These are phyloP conservation scores for Cymbopogon citratus DNA, from an alignment of 176 grass and related monocot species.

Conservation along the genomic window DNA sequence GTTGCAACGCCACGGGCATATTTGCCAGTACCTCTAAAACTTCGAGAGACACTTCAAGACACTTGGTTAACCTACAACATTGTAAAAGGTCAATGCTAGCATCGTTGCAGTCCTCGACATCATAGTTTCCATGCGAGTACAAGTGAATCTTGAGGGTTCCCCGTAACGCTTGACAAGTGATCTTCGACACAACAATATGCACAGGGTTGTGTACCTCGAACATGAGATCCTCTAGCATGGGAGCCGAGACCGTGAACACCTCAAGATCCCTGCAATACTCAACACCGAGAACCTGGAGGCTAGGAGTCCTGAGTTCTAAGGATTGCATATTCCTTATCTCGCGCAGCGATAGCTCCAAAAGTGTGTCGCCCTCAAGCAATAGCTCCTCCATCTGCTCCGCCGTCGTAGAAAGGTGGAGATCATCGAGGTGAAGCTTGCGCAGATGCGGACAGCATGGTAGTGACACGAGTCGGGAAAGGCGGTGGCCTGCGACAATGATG, in stretches of 20 bases:
- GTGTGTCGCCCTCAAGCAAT: neutral
- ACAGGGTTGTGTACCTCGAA: too few relatives aligned
- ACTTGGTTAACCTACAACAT: neutral
- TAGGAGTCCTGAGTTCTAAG: neutral
- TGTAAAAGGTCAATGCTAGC: neutral
- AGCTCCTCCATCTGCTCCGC: neutral
- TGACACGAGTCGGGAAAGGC: neutral
- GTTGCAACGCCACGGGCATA: too few relatives aligned
- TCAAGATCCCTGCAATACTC: fast-evolving
- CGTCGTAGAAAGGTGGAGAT: neutral
- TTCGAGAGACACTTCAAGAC: neutral
- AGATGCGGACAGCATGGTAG: neutral
- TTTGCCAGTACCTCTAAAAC: too few relatives aligned
- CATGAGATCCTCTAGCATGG: neutral
- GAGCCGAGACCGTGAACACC: neutral
- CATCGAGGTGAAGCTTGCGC: neutral
- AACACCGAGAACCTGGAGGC: neutral
- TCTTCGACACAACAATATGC: too few relatives aligned
- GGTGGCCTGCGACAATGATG: too few relatives aligned
- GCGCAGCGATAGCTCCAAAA: neutral
- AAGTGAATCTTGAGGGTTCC: neutral
- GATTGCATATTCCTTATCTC: fast-evolving
- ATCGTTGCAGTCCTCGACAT: neutral
- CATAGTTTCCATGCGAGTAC: neutral
- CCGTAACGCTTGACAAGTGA: neutral